Evolutionary conservation across 2,329 filamentous ascomycete genomes (phyloP), one percentile per base, ranked within the genome.

Genomic region (Sporothrix globosa): DNA sequence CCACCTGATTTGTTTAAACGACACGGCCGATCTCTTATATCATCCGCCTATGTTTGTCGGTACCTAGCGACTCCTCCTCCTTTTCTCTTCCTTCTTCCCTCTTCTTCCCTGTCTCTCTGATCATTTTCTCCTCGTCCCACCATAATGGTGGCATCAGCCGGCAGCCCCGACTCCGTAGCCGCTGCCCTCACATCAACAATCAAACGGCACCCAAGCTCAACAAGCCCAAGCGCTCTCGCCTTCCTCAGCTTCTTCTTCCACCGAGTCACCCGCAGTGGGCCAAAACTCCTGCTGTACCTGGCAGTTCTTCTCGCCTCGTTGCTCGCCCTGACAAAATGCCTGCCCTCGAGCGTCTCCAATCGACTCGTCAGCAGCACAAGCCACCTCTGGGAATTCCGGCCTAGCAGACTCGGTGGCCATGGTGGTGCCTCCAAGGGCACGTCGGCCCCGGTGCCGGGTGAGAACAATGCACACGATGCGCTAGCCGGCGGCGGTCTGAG

Each of bases 401-500:
- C 70, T 11, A 46, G 67, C n/a, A 21, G 72, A 27, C 52, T 66
- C 10, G 27, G 63, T 24, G 50, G 44, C 34, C 27, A 27, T 58
- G 48, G 56, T 6, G 30, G 61, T 4, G 34, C 17, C 9, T 11
- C 41, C 14, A 66, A 41, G 24, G 17, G 2, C 11, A 24, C 24
- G 34, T 7, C 34, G 13, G 0, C 9, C 17, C 53, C n/a, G 13
- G 6, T n/a, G 4, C 70, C 68, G 2, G 70, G 67, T 34, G 67
- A 61, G 21, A 68, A 58, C 71, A 69, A 73, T 6, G 72, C 63
- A 1, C 60, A 71, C 48, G 73, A 73, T 7, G 71, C 50, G 0
- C 71, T 71, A 27, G 70, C 66, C 21, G 70, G 71, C 1, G 78
- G 78, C 7, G 78, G 82, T 2, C 71, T 86, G 71, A 81, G 85